These are phyloP conservation scores for Sporothrix humicola DNA, from an alignment of 2,329 filamentous ascomycete genomes.

Conservation along the genomic window DNA sequence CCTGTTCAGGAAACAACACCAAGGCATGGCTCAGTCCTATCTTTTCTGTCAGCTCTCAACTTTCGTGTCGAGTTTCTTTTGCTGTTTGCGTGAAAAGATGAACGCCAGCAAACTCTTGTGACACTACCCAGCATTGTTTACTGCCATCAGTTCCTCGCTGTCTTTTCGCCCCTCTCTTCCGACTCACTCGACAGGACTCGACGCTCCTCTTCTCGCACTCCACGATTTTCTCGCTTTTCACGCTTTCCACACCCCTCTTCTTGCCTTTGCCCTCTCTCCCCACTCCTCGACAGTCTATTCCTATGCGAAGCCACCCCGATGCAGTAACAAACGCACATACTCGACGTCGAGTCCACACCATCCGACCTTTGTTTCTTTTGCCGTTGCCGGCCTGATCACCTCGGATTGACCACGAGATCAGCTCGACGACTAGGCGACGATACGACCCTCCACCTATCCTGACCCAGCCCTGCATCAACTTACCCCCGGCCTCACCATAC, in stretches of 20 bases:
- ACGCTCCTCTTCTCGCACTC: neutral
- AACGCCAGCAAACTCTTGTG: neutral
- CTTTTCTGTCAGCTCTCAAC: neutral
- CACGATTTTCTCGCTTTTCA: neutral
- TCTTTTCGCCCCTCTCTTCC: constrained; percentile 1
- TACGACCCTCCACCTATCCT: neutral
- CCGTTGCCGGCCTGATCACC: neutral
- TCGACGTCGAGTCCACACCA: neutral
- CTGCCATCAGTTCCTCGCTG: neutral
- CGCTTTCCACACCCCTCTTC: neutral
- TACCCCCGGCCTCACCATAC: neutral
- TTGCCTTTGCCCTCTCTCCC: neutral
- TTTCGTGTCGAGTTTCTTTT: neutral
- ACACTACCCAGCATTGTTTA: neutral
- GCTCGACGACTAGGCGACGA: neutral
- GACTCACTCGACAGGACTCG: too few relatives aligned
- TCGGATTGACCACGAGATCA: neutral
- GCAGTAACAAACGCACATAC: neutral
- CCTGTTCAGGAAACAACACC: neutral
- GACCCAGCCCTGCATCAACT: neutral
- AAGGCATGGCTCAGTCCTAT: neutral
- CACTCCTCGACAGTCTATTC: neutral
- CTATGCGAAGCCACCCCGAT: neutral
- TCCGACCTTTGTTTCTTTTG: too few relatives aligned
- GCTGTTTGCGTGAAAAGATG: neutral